Percentiles rank a stretch among this genome's conserved stretches.
phyloP scores from a whole-genome alignment of 2,329 filamentous ascomycete species.

The Claviceps digitariae region DNA sequence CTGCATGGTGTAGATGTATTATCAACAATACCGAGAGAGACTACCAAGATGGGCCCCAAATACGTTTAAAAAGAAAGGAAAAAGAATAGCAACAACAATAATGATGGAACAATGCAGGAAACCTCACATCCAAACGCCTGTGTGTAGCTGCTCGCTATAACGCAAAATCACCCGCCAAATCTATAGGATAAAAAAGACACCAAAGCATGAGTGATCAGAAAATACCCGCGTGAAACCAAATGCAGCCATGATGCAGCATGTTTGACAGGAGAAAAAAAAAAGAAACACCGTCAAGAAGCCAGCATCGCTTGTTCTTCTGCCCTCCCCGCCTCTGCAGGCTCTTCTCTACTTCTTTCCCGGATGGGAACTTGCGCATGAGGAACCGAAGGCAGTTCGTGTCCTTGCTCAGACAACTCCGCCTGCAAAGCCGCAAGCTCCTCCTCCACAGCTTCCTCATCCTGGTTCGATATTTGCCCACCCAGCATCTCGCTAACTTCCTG shows the following conservation, averaged over 20 bases:
- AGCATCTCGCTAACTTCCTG: constrained; percentile 91
- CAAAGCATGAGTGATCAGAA: not conserved
- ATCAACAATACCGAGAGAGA: not conserved
- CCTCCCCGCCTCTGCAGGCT: not conserved
- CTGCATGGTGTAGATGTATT: not conserved
- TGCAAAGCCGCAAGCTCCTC: constrained; percentile 81
- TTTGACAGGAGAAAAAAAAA: not conserved
- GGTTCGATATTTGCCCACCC: constrained; percentile 73
- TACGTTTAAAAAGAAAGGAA: not conserved
- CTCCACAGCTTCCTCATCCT: constrained; percentile 96
- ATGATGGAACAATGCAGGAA: not conserved
- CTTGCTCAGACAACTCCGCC: constrained; percentile 19
- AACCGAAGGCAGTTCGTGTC: constrained; percentile 17
- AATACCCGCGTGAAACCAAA: not conserved
- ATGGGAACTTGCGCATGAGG: constrained; percentile 21
- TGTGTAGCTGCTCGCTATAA: constrained; percentile 8
- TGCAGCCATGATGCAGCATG: not conserved
- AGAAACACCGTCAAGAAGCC: constrained; percentile 14
- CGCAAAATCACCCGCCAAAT: constrained; percentile 2
- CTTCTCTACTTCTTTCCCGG: not conserved
- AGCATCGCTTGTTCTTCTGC: constrained; percentile 27
- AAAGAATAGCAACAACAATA: not conserved
- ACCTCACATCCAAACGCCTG: constrained; percentile 12
- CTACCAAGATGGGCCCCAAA: constrained; percentile 1
- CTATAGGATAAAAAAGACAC: constrained; percentile 2